phyloP scores from a whole-genome alignment of 2,329 filamentous ascomycete genomes.

The Colletotrichum chrysophilum region DNA sequence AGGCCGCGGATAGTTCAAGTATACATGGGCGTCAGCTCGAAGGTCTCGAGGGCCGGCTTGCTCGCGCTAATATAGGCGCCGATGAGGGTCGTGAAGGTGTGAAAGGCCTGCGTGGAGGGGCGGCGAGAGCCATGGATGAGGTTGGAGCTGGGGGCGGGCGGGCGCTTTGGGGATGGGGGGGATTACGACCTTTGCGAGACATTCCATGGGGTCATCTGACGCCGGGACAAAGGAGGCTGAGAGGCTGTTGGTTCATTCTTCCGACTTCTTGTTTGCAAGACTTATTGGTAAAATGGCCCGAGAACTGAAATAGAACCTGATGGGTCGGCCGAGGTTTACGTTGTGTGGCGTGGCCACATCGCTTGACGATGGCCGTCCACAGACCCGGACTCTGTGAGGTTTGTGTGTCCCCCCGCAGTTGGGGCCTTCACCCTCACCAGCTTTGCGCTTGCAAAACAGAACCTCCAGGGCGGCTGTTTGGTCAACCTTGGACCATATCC shows the following conservation, averaged over 20 bases:
- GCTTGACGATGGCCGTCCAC: neutral
- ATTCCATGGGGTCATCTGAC: constrained; percentile 12
- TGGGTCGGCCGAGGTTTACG: neutral
- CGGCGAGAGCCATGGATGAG: neutral
- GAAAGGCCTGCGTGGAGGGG: constrained; percentile 1
- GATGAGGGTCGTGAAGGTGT: constrained; percentile 3
- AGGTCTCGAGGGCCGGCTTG: neutral
- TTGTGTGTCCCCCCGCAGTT: neutral
- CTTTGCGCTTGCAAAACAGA: neutral
- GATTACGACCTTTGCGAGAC: constrained; percentile 6
- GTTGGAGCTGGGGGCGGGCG: neutral
- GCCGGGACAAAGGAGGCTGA: neutral
- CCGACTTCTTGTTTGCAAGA: neutral
- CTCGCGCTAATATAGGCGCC: constrained; percentile 10
- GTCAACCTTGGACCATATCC: neutral
- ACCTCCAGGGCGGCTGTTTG: neutral
- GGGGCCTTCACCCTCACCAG: neutral
- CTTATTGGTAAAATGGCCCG: neutral
- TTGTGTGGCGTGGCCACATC: neutral
- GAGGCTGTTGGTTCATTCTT: neutral
- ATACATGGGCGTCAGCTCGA: neutral
- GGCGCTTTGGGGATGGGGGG: neutral
- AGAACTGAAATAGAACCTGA: neutral
- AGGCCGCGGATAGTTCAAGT: neutral
- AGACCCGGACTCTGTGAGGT: neutral